Conservation (phyloP, 2,329 filamentous ascomycete species). For the Aureobasidium sp. region DNA sequence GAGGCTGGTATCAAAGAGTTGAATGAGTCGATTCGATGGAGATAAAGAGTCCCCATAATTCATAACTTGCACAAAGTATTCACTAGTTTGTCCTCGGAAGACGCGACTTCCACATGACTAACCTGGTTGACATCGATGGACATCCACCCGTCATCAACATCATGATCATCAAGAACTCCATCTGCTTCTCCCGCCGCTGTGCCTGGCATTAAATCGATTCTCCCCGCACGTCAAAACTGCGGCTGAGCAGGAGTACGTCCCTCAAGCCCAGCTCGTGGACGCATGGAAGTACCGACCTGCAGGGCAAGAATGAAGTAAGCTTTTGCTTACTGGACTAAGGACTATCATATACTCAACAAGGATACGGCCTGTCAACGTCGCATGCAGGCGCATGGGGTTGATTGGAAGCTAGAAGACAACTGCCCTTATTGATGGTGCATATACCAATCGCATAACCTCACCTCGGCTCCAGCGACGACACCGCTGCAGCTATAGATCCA, state of each 20-base stretch:
- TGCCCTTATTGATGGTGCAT: neutral
- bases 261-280: neutral
- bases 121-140: neutral
- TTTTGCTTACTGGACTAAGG: neutral
- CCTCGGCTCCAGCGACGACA: neutral
- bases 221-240: neutral
- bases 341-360: neutral
- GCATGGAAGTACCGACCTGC: neutral
- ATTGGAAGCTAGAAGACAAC: neutral
- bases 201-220: neutral
- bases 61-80: neutral
- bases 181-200: too few species aligned
- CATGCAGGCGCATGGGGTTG: neutral
- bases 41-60: neutral
- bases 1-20: neutral
- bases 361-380: neutral
- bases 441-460: neutral
- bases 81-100: neutral
- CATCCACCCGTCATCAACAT: neutral
- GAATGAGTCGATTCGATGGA: neutral
- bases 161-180: neutral
- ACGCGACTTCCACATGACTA: neutral
- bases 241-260: neutral
- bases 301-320: neutral
- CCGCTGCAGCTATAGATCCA: neutral